Evolutionary conservation across 2,329 filamentous ascomycete genomes (phyloP), one percentile per base, ranked within the genome.

Genomic region (Apiospora arundinis): DNA sequence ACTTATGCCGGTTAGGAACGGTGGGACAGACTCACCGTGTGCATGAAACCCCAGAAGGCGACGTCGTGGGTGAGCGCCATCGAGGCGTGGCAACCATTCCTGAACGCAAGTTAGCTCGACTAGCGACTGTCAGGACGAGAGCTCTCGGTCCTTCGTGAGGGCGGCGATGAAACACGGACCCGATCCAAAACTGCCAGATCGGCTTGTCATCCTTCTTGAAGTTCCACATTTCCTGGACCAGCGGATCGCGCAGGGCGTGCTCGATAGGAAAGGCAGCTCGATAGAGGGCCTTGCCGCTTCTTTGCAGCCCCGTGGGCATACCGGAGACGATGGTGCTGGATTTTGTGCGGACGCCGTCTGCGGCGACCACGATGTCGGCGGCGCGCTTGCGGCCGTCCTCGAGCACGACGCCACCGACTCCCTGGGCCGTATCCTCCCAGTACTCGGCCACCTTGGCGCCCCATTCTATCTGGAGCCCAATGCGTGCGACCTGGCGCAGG

Each of bases 331-430:
- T 63, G 16, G 28, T 71, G 63, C 75, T 73, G 3, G 75, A 77
- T 46, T 76, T 77, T n/a, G 77, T 76, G 2, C 76, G 75, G n/a
- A 80, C 70, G 11, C 78, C 79, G 69, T 80, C 78, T 1, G 78
- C 78, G 7, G 78, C 77, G 37, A 80, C 73, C 1, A 80, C 73
- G 4, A 80, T 71, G 48, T 80, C 77, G 6, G 78, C 78, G 28
- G 76, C 74, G 1, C 73, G 23, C 5, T 40, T 71, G 0, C 70
- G 66, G 1, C 74, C 75, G n/a, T 73, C 73, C 11, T n/a, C 49
- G 21, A 56, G 49, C 49, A 23, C 49, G 49, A 32, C 49, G 14
- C 49, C 49, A 21, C 49, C 21, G 48, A 52, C 23, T 21, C 48
- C 48, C 49, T 56, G 14, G 9, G n/a, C 21, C 8, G 9, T 21